Percentiles rank a stretch among this genome's conserved stretches.
phyloP scores from a whole-genome alignment of 768 basidiomycete species.

The Leccinum uliginosum region DNA sequence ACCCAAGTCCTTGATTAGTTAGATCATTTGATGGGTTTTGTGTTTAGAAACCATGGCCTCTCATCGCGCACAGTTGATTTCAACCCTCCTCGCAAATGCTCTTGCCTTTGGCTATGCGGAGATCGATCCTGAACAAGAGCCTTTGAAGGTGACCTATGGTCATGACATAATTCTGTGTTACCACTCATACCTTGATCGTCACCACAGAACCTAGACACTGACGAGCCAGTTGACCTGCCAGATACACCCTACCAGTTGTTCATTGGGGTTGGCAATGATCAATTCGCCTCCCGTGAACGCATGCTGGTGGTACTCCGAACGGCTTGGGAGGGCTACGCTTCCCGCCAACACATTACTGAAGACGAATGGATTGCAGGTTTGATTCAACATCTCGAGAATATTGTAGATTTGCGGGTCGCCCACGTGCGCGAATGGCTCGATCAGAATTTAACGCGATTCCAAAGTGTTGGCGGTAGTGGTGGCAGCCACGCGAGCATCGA shows the following conservation, averaged over 20 bases:
- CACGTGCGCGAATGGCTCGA: conserved; percentile 51
- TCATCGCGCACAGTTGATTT: conserved; percentile 44
- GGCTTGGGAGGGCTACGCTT: conserved; percentile 13
- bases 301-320: conserved; percentile 12
- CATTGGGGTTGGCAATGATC: conserved; percentile 19
- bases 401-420: conserved; percentile 40
- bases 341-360: conserved; percentile 19
- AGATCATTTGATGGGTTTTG: background rate
- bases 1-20: background rate
- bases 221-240: conserved; percentile 32
- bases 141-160: conserved; percentile 40
- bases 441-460: conserved; percentile 46
- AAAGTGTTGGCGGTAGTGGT: conserved; percentile 6
- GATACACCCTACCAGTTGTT: conserved; percentile 39
- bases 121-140: conserved; percentile 41
- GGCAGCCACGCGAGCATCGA: conserved; percentile 40
- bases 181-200: background rate
- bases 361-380: conserved; percentile 39
- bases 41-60: conserved; percentile 43
- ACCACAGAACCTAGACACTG: conserved; percentile 50
- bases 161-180: background rate
- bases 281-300: conserved; percentile 14
- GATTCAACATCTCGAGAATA: conserved; percentile 32
- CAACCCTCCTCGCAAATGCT: conserved; percentile 41
- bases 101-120: conserved; percentile 46